A percentile compares a stretch with the other conserved stretches of the same genome.
Conservation (phyloP, 371 early-diverging fungal genomes). For the Syncephalastrum sp. region DNA sequence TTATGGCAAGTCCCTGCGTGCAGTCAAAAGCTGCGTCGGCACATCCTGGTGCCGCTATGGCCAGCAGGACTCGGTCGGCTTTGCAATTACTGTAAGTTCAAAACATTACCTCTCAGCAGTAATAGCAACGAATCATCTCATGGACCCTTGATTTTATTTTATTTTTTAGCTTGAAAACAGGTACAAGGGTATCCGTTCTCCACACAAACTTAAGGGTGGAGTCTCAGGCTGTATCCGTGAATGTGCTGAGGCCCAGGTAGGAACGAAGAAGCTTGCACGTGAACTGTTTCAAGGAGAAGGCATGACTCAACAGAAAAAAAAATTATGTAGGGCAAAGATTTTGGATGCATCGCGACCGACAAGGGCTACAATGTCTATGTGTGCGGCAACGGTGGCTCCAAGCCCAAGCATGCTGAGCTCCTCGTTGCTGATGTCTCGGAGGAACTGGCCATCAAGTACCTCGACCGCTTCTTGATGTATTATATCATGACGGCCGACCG, state of each 20-base stretch:
- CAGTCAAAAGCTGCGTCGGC: slow-evolving; percentile 73
- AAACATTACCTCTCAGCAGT: neutral
- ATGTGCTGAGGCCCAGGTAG: slow-evolving; percentile 69
- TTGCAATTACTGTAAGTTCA: slow-evolving; percentile 46
- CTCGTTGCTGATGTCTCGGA: slow-evolving; percentile 56
- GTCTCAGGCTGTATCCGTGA: slow-evolving; percentile 68
- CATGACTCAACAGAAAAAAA: slow-evolving; percentile 15
- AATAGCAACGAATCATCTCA: neutral
- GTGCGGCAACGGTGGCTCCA: slow-evolving; percentile 68
- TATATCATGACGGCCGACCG: slow-evolving; percentile 69
- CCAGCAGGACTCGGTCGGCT: slow-evolving; percentile 66
- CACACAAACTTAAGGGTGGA: slow-evolving; percentile 65
- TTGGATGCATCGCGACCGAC: slow-evolving; percentile 67
- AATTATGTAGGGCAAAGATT: slow-evolving; percentile 29
- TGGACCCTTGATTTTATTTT: neutral
- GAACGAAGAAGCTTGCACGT: neutral
- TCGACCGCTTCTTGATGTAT: slow-evolving; percentile 72
- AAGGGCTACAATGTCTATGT: slow-evolving; percentile 73
- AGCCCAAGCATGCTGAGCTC: slow-evolving; percentile 66
- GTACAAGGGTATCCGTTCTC: slow-evolving; percentile 67
- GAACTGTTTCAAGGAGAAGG: neutral
- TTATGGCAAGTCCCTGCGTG: slow-evolving; percentile 71
- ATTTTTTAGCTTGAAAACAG: slow-evolving; percentile 54
- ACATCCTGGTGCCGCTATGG: slow-evolving; percentile 72
- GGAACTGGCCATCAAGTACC: slow-evolving; percentile 50